Evolutionary conservation across 164 flowering plant genomes (phyloP).

Genomic region (Pachysandra terminalis): DNA sequence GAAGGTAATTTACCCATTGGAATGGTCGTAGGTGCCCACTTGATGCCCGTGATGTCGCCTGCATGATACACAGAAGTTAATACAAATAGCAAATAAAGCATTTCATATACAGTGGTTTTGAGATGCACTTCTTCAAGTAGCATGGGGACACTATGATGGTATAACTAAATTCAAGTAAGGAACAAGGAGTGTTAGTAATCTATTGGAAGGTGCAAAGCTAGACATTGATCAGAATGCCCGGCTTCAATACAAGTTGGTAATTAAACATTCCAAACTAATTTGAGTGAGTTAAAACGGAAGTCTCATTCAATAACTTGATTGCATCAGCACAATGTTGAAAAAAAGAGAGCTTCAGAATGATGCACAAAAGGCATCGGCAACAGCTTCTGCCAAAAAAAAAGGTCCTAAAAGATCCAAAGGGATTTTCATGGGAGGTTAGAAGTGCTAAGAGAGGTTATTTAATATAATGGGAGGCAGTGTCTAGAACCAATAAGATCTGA

Average conservation of each 20-base stretch:
- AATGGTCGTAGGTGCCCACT: constrained; percentile 73
- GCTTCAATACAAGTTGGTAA: not conserved
- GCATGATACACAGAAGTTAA: constrained; percentile 24
- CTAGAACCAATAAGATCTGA: too few relatives aligned
- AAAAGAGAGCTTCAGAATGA: not conserved
- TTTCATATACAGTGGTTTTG: not conserved
- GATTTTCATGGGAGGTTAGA: too few relatives aligned
- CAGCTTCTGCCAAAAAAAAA: too few relatives aligned
- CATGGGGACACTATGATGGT: not conserved
- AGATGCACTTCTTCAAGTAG: not conserved
- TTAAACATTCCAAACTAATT: not conserved
- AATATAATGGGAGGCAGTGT: too few relatives aligned
- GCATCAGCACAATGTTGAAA: not conserved
- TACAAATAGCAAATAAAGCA: not conserved
- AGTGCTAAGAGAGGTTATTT: too few relatives aligned
- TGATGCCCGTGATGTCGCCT: constrained; percentile 86
- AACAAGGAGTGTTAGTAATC: not conserved
- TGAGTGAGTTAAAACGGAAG: not conserved
- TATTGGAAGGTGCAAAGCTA: not conserved
- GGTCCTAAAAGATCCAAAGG: too few relatives aligned
- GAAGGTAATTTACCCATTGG: constrained; percentile 47
- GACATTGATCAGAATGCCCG: too few relatives aligned
- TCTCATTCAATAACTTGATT: not conserved
- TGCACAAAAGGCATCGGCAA: too few relatives aligned
- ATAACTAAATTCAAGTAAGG: not conserved